These are phyloP conservation scores for Phytopythium cucurbitacearum DNA, from an alignment of 352 stramenopile genomes.

Conservation along the genomic window DNA sequence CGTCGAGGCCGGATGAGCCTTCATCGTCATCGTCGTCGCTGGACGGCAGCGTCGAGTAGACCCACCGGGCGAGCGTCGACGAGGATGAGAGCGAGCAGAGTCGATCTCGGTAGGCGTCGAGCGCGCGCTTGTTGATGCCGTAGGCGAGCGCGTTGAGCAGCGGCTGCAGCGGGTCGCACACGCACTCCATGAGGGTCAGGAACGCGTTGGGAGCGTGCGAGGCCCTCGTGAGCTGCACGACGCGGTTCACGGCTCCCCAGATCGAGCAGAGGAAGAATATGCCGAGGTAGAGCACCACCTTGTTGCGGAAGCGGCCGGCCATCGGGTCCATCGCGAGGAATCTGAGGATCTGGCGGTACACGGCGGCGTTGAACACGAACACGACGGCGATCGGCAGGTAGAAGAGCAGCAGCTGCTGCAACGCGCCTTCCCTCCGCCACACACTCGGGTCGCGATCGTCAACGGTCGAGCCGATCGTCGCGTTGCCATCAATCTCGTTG, in stretches of 20 bases:
- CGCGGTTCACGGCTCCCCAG: slow-evolving; percentile 62
- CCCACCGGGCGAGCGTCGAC: slow-evolving; percentile 20
- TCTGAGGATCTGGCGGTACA: slow-evolving; percentile 59
- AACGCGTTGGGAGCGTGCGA: slow-evolving; percentile 49
- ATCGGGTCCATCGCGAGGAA: slow-evolving; percentile 67
- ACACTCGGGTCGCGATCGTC: slow-evolving; percentile 17
- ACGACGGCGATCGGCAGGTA: slow-evolving; percentile 57
- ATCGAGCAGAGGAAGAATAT: slow-evolving; percentile 73
- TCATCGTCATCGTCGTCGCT: slow-evolving; percentile 53
- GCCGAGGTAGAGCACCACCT: slow-evolving; percentile 59
- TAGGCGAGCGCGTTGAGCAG: slow-evolving; percentile 66
- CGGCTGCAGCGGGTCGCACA: slow-evolving; percentile 69
- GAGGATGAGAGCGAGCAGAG: slow-evolving; percentile 30
- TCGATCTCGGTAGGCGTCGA: slow-evolving; percentile 68
- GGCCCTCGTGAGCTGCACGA: slow-evolving; percentile 51
- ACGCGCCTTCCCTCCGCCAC: slow-evolving; percentile 44
- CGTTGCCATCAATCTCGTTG: not conserved
- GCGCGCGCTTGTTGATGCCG: slow-evolving; percentile 63
- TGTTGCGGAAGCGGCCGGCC: slow-evolving; percentile 44
- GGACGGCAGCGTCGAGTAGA: slow-evolving; percentile 54
- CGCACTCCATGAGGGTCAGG: slow-evolving; percentile 58
- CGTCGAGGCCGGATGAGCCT: slow-evolving; percentile 38
- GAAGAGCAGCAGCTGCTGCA: slow-evolving; percentile 64
- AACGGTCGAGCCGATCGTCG: not conserved
- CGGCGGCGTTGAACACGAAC: slow-evolving; percentile 60